These are phyloP conservation scores for Sporothrix schenckii DNA, from an alignment of 2,329 filamentous ascomycete species.

Conservation along the genomic window DNA sequence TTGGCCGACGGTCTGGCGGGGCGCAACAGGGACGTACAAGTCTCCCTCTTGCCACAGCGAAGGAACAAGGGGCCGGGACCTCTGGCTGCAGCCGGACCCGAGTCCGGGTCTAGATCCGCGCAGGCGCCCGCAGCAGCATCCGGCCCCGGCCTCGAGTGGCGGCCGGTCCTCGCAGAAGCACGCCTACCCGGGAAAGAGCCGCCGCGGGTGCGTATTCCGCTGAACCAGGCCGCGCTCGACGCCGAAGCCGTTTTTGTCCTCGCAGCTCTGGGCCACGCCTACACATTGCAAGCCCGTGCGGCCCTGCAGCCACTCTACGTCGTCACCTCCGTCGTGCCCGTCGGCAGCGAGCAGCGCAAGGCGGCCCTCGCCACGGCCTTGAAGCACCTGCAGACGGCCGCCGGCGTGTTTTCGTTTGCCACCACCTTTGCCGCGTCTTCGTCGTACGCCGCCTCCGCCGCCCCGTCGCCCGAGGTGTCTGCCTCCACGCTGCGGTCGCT, in stretches of 20 bases:
- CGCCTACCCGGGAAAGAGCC: slow-evolving; percentile 60
- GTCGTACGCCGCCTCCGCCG: slow-evolving; percentile 47
- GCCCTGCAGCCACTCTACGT: slow-evolving; percentile 74
- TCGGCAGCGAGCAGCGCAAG: slow-evolving; percentile 67
- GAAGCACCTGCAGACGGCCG: slow-evolving; percentile 74
- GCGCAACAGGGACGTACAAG: background rate
- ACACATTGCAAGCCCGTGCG: slow-evolving; percentile 71
- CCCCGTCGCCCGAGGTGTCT: slow-evolving; percentile 51
- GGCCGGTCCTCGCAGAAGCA: slow-evolving; percentile 72
- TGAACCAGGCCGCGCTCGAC: slow-evolving; percentile 57
- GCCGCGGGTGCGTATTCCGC: slow-evolving; percentile 66
- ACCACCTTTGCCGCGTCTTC: background rate
- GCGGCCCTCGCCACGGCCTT: slow-evolving; percentile 73
- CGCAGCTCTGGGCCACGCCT: slow-evolving; percentile 73
- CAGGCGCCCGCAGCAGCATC: background rate
- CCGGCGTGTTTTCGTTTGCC: slow-evolving; percentile 62
- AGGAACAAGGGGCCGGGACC: background rate
- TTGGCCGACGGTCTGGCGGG: slow-evolving; percentile 68
- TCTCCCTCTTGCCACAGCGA: slow-evolving; percentile 46
- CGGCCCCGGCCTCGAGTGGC: slow-evolving; percentile 68
- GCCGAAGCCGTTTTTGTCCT: slow-evolving; percentile 82
- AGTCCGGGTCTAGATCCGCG: background rate
- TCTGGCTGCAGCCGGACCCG: background rate
- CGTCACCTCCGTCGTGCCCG: slow-evolving; percentile 62
- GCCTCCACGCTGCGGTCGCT: slow-evolving; percentile 59